These are phyloP conservation scores for Penicillium fimorum DNA, from an alignment of 495 filamentous ascomycete genomes.

Conservation along the genomic window DNA sequence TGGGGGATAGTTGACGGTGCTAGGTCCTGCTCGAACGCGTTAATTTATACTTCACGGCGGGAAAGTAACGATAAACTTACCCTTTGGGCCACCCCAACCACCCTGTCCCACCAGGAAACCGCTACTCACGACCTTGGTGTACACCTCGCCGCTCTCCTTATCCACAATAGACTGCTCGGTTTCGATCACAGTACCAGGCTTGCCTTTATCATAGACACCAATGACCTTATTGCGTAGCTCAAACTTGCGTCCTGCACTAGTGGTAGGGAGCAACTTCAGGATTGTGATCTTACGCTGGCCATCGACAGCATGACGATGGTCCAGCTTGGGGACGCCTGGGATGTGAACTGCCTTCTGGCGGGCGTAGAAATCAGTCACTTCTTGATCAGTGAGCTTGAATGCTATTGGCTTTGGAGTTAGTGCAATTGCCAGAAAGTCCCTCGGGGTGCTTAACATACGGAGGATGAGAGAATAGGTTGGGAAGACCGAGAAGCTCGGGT, in stretches of 20 bases:
- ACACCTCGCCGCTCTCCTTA: conserved; percentile 64
- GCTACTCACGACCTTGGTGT: conserved; percentile 63
- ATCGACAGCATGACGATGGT: conserved; percentile 72
- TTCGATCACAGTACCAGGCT: conserved; percentile 77
- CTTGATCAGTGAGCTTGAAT: conserved; percentile 75
- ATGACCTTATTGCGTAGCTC: conserved; percentile 77
- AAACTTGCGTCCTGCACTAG: conserved; percentile 68
- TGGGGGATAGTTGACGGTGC: conserved; percentile 69
- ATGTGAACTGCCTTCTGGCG: conserved; percentile 57
- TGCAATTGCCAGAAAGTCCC: background rate
- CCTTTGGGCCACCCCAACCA: conserved; percentile 88
- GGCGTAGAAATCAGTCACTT: conserved; percentile 86
- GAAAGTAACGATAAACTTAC: conserved; percentile 27
- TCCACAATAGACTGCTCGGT: conserved; percentile 77
- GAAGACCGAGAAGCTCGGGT: conserved; percentile 80
- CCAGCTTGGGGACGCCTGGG: conserved; percentile 75
- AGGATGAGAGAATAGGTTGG: conserved; percentile 85
- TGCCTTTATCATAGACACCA: conserved; percentile 90
- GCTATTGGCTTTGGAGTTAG: conserved; percentile 41
- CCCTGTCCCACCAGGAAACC: conserved; percentile 84
- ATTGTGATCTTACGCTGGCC: conserved; percentile 80
- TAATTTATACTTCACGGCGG: background rate
- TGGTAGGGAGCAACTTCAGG: conserved; percentile 72
- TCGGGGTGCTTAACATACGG: conserved; percentile 45
- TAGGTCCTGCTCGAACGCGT: conserved; percentile 52